Base-by-base conservation (phyloP, 2,329 filamentous ascomycete genomes). In the Fusarium sp. region DNA sequence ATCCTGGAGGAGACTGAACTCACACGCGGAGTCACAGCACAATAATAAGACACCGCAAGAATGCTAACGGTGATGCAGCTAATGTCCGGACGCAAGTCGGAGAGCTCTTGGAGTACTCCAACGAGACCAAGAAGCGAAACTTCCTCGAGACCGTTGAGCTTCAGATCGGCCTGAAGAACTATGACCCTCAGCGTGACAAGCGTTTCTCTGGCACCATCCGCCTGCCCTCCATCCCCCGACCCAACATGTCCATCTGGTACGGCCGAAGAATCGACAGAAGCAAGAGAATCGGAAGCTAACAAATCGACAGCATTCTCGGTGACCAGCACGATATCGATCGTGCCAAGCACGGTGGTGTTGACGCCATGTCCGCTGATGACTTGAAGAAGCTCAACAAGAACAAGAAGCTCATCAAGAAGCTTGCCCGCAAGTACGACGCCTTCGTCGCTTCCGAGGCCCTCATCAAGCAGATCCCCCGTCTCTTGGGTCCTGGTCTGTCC, bases 361-460 rank as follows among this genome's bases (percentile, higher is more conserved):
- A 99, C 84, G 95, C 95, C 88, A 98, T 98, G 96, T 97, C 94
- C 82, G 87, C 94, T 78, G 96, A 99, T 82, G 96, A 99, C 87
- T 89, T 99, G 88, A 99, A 99, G 94, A 99, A 99, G 93, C 94
- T 99, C 80, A 99, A 99, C 93, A 99, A 99, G 94, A 99, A 99
- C 94, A 98, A 99, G 94, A 99, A 99, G 93, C 92, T 98, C 83
- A 98, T 99, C 92, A 99, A 99, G 95, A 99, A 99, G 93, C 93
- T 99, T 79, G 96, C 96, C 76, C 95, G 95, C 92, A 99, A 99
- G 91, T 98, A 99, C 92, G 96, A 99, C 87, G 96, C 96, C 81
- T 99, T 99, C 89, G 88, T 99, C 84, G 93, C 96, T 85, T 98
- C 95, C 84, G 96, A 99, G 84, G 89, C 93, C 83, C 89, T 99